Evolutionary conservation across 2,329 filamentous ascomycete genomes (phyloP).

Genomic region (Rhynchosporium agropyri): DNA sequence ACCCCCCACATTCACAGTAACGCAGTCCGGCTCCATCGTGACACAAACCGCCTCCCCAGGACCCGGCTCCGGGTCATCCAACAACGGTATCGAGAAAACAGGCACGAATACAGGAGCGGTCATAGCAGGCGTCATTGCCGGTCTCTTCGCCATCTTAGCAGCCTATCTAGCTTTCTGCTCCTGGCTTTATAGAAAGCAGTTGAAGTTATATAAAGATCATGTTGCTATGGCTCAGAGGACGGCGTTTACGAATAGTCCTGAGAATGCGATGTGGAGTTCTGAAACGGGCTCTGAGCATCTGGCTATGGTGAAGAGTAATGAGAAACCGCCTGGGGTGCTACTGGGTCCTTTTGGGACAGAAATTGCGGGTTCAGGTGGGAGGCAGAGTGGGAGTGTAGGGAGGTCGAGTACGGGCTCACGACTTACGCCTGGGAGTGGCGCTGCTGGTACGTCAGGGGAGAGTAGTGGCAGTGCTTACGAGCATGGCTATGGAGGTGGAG

Average conservation of each 20-base stretch:
- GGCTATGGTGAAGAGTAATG: slow-evolving; percentile 24
- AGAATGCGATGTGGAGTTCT: slow-evolving; percentile 32
- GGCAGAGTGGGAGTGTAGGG: slow-evolving; percentile 4
- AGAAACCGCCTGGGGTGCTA: slow-evolving; percentile 34
- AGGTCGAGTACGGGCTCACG: slow-evolving; percentile 13
- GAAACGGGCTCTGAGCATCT: slow-evolving; percentile 8
- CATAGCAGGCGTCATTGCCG: slow-evolving; percentile 60
- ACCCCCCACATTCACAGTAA: slow-evolving; percentile 69
- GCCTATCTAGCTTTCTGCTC: slow-evolving; percentile 71
- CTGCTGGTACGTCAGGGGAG: slow-evolving; percentile 8
- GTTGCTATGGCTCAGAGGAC: slow-evolving; percentile 66
- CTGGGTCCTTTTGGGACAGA: slow-evolving; percentile 38
- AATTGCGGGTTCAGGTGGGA: slow-evolving; percentile 26
- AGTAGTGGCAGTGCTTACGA: slow-evolving; percentile 15
- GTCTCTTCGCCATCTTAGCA: slow-evolving; percentile 62
- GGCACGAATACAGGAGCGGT: slow-evolving; percentile 47
- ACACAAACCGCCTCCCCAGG: slow-evolving; percentile 44
- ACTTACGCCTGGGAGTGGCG: slow-evolving; percentile 14
- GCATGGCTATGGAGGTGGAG: slow-evolving; percentile 30
- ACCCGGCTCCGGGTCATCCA: slow-evolving; percentile 38
- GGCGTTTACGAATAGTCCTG: slow-evolving; percentile 47
- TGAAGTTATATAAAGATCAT: slow-evolving; percentile 70
- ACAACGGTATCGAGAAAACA: slow-evolving; percentile 40
- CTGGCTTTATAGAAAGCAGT: slow-evolving; percentile 73
- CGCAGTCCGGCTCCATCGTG: slow-evolving; percentile 51